Evolutionary conservation across 1,284 basidiomycete species (phyloP).

Genomic region (Trichosporon sp.): DNA sequence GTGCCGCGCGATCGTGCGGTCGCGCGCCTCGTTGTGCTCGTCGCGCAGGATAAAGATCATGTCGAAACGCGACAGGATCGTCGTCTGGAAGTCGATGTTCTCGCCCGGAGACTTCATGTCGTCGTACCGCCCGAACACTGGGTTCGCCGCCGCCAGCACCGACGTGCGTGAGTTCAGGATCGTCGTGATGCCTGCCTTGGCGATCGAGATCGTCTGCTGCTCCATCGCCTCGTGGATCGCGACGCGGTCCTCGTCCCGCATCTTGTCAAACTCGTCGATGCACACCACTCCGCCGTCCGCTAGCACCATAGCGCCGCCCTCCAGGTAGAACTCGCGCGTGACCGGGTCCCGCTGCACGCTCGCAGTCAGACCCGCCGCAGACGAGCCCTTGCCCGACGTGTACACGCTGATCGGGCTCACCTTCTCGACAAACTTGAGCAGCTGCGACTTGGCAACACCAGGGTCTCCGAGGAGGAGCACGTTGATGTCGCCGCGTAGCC

Average conservation of each 20-base stretch:
- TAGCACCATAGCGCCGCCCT: conserved; percentile 98
- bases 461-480: conserved; percentile 94
- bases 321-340: conserved; percentile 97
- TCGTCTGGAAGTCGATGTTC: conserved; percentile 66
- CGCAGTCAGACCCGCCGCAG: conserved; percentile 95
- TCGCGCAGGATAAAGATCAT: conserved; percentile 99
- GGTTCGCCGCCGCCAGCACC: conserved; percentile 96
- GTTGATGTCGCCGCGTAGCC: conserved; percentile 95
- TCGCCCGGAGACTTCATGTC: conserved; percentile 93
- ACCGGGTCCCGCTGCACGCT: conserved; percentile 91
- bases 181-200: conserved; percentile 98
- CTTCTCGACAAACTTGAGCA: conserved; percentile 98
- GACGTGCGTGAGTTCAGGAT: conserved; percentile 94
- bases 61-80: conserved; percentile 96
- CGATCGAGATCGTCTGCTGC: conserved; percentile 98
- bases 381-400: conserved; percentile 96
- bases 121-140: conserved; percentile 97
- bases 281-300: conserved; percentile 98
- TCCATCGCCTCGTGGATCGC: conserved; percentile 99
- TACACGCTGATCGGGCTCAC: conserved; percentile 96
- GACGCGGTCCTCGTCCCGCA: conserved; percentile 97
- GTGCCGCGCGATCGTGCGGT: conserved; percentile 93
- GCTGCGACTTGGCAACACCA: conserved; percentile 94
- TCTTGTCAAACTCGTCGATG: conserved; percentile 99
- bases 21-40: conserved; percentile 91